These are phyloP conservation scores for Rhododendron henanense DNA, from an alignment of 148 eudicot species.

Conservation along the genomic window DNA sequence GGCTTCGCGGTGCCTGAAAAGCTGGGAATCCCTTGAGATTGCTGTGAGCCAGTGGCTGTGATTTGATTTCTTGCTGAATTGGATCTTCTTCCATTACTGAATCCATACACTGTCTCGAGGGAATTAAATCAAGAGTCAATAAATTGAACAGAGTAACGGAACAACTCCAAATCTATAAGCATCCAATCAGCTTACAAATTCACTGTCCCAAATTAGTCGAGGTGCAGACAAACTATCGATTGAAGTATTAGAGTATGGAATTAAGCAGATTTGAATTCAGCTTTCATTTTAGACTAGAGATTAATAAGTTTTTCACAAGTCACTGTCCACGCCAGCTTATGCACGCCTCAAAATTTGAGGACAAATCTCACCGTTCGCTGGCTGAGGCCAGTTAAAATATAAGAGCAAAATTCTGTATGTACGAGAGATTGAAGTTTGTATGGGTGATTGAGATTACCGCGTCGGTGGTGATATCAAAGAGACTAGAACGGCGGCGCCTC, in stretches of 20 bases:
- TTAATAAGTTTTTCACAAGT: too few relatives aligned
- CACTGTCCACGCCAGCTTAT: too few relatives aligned
- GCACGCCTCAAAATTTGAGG: too few relatives aligned
- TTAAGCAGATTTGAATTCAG: background rate
- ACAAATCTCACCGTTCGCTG: too few relatives aligned
- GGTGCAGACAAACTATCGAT: background rate
- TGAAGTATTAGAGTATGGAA: too few relatives aligned
- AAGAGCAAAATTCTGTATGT: too few relatives aligned
- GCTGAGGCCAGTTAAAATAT: too few relatives aligned
- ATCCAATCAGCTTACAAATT: background rate
- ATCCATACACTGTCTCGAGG: conserved; percentile 27
- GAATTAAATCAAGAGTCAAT: background rate
- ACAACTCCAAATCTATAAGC: background rate
- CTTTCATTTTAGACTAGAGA: too few relatives aligned
- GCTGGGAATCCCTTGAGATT: conserved; percentile 13
- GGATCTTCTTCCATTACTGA: conserved; percentile 40
- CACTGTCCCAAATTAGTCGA: background rate
- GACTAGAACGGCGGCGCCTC: conserved; percentile 78
- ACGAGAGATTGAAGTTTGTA: background rate
- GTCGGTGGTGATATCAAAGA: conserved; percentile 82
- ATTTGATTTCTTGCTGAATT: conserved; percentile 27
- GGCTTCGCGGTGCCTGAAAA: background rate
- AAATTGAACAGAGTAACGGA: background rate
- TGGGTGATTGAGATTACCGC: conserved; percentile 27
- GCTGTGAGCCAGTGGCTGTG: conserved; percentile 2